phyloP scores from a whole-genome alignment of 1,139 yeast species.

The Sugiyamaella sp. region DNA sequence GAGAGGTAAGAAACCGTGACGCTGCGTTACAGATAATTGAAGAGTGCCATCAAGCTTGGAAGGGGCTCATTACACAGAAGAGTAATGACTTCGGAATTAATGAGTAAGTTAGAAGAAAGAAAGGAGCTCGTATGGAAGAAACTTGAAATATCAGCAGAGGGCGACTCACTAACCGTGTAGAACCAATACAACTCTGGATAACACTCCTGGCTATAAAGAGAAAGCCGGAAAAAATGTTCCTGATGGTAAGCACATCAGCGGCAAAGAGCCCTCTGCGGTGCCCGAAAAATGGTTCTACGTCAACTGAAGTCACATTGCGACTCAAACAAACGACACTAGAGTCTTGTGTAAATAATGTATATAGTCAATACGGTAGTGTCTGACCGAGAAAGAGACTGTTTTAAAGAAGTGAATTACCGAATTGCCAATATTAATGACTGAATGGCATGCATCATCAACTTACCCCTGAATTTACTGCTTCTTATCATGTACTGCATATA shows the following conservation, averaged over 20 bases:
- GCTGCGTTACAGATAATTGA: conserved; percentile 71
- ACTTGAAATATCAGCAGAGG: neutral
- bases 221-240: conserved; percentile 15
- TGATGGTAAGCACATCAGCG: conserved; percentile 4
- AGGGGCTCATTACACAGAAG: conserved; percentile 49
- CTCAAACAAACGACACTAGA: neutral
- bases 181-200: conserved; percentile 22
- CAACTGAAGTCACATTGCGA: neutral
- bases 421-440: no score
- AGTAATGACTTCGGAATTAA: conserved; percentile 6
- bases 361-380: neutral
- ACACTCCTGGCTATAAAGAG: conserved; percentile 25
- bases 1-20: conserved; percentile 70
- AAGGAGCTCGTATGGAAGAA: neutral
- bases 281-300: conserved; percentile 20
- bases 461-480: no score
- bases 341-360: neutral
- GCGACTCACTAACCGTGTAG: conserved; percentile 19
- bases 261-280: neutral
- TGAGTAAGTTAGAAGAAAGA: conserved; percentile 5
- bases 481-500: no score
- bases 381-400: neutral
- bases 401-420: no score
- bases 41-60: conserved; percentile 84
- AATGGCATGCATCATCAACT: no score